These are phyloP conservation scores for Handroanthus guayacan DNA, from an alignment of 257 asterid species.

Conservation along the genomic window DNA sequence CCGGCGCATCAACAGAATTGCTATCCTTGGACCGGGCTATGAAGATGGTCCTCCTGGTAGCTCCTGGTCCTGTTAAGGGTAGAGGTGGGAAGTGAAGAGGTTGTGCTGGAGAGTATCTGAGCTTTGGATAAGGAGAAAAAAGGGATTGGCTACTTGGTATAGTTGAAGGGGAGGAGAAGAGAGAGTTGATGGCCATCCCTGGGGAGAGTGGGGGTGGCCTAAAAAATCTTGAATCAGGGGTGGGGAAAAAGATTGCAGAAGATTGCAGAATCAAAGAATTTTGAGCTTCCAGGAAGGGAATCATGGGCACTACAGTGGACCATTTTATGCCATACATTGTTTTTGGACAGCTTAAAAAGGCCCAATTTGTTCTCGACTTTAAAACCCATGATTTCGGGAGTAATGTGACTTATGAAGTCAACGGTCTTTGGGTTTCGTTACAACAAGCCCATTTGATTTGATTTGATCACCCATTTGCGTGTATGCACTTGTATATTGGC, in stretches of 20 bases:
- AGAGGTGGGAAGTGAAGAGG: slow-evolving; percentile 36
- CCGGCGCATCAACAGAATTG: slow-evolving; percentile 74
- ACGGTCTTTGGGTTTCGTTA: too few relatives aligned
- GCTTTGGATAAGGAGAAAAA: slow-evolving; percentile 21
- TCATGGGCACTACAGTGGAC: slow-evolving; percentile 27
- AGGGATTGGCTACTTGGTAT: slow-evolving; percentile 33
- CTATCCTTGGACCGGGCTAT: slow-evolving; percentile 62
- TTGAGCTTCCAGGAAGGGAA: not conserved
- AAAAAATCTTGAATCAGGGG: slow-evolving; percentile 28
- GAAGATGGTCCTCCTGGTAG: slow-evolving; percentile 38
- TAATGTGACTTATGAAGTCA: too few relatives aligned
- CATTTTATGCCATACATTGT: not conserved
- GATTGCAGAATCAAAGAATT: slow-evolving; percentile 38
- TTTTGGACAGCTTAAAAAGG: not conserved
- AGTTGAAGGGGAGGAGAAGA: slow-evolving; percentile 44
- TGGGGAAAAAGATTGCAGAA: slow-evolving; percentile 22
- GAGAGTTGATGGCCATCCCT: slow-evolving; percentile 62
- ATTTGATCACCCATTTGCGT: too few relatives aligned
- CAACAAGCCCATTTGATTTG: too few relatives aligned
- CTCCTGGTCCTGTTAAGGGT: slow-evolving; percentile 35
- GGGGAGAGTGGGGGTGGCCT: slow-evolving; percentile 31
- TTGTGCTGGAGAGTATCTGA: slow-evolving; percentile 14
- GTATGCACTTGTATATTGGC: too few relatives aligned
- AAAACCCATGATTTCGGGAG: not conserved
- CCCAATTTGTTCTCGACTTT: not conserved